A percentile compares a stretch with the other conserved stretches of the same genome.
Evolutionary conservation across 495 filamentous ascomycete genomes (phyloP).

Genomic region (Jackrogersella multiformis): DNA sequence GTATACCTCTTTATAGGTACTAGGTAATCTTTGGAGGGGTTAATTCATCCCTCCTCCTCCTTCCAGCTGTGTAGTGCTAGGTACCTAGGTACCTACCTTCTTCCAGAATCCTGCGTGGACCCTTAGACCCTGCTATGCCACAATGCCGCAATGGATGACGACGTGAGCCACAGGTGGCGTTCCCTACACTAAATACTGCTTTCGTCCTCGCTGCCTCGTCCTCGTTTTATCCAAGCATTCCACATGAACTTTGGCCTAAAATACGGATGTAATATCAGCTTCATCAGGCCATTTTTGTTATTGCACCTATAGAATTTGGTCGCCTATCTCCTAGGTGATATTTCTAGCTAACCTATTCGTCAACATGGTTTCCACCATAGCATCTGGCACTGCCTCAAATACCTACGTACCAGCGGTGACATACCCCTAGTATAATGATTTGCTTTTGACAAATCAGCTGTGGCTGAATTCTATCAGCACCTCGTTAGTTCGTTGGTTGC

Average conservation of each 20-base stretch:
- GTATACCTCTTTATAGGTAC: too few relatives aligned
- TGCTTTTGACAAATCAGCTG: constrained; percentile 1
- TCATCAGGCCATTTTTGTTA: not conserved
- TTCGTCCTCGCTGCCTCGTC: too few relatives aligned
- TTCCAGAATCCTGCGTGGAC: too few relatives aligned
- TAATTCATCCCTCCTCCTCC: not conserved
- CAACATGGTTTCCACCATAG: too few relatives aligned
- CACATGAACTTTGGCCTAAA: not conserved
- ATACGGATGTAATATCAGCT: not conserved
- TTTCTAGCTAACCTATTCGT: not conserved
- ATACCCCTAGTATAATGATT: not conserved
- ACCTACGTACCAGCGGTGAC: too few relatives aligned
- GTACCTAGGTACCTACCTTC: too few relatives aligned
- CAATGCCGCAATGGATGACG: constrained; percentile 9
- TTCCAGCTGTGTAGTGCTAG: not conserved
- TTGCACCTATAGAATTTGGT: not conserved
- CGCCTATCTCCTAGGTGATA: not conserved
- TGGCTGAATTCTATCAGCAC: not conserved
- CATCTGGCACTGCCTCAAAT: not conserved
- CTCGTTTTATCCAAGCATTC: not conserved
- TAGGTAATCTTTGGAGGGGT: constrained; percentile 27
- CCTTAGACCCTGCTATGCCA: constrained; percentile 5
- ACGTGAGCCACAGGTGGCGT: not conserved
- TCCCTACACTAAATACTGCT: too few relatives aligned
- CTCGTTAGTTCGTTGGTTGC: constrained; percentile 17